Evolutionary conservation across 2,329 filamentous ascomycete genomes (phyloP).

Genomic region (Stemphylium beticola): DNA sequence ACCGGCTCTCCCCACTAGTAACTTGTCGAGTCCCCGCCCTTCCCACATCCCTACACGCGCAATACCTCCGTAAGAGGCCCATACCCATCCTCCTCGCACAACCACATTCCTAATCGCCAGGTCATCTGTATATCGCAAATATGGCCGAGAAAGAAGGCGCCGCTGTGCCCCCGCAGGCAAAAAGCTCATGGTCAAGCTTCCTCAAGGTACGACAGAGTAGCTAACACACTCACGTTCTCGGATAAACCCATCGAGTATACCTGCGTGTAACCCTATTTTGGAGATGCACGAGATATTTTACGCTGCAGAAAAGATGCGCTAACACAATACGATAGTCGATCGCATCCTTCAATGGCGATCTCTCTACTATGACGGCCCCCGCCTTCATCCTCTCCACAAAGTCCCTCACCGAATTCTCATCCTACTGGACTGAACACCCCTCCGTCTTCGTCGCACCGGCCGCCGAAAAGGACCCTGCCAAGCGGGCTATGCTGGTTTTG

Average conservation of each 20-base stretch:
- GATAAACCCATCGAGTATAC: not conserved
- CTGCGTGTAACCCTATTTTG: not conserved
- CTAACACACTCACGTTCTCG: not conserved
- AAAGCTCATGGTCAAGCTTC: constrained; percentile 58
- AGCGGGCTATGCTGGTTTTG: constrained; percentile 83
- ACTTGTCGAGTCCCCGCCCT: constrained; percentile 6
- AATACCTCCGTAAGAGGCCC: not conserved
- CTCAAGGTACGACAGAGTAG: constrained; percentile 50
- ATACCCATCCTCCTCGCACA: not conserved
- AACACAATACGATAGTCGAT: constrained; percentile 51
- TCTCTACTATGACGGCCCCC: constrained; percentile 62
- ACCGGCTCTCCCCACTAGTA: constrained; percentile 6
- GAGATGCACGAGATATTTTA: constrained; percentile 1
- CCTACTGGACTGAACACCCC: constrained; percentile 64
- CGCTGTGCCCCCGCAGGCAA: constrained; percentile 54
- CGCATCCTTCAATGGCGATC: constrained; percentile 62
- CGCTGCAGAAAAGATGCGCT: not conserved
- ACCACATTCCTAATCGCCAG: not conserved
- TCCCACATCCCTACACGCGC: constrained; percentile 10
- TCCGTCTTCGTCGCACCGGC: constrained; percentile 80
- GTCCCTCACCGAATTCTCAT: constrained; percentile 63
- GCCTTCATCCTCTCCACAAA: constrained; percentile 62
- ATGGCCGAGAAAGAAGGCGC: constrained; percentile 51
- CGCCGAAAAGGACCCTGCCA: constrained; percentile 77
- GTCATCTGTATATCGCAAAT: constrained; percentile 8